These are phyloP conservation scores for Micractinium conductrix DNA, from an alignment of 139 green algal species.

Conservation along the genomic window DNA sequence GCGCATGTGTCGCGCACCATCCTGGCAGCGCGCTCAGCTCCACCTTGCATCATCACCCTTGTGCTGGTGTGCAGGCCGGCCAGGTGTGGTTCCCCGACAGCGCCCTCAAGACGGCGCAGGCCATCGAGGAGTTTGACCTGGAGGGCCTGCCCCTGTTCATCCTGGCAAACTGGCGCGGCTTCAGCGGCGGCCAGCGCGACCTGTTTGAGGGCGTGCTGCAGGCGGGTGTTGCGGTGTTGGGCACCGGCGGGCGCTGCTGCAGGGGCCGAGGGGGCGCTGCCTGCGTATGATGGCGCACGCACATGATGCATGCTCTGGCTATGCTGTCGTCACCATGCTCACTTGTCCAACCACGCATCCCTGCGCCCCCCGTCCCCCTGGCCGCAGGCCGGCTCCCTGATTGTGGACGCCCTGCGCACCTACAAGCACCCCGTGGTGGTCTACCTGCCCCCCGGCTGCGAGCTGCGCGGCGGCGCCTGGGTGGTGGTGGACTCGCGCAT, in stretches of 20 bases:
- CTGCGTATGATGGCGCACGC: too few species aligned
- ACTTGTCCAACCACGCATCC: neutral
- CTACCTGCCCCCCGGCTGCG: slow-evolving; percentile 92
- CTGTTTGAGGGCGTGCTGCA: slow-evolving; percentile 98
- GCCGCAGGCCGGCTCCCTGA: slow-evolving; percentile 87
- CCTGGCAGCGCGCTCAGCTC: too few species aligned
- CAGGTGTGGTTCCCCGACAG: slow-evolving; percentile 99
- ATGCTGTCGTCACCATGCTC: too few species aligned
- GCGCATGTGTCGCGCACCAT: too few species aligned
- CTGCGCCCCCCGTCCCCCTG: neutral
- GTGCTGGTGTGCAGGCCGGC: slow-evolving; percentile 58
- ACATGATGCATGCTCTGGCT: too few species aligned
- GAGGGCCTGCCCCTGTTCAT: slow-evolving; percentile 98
- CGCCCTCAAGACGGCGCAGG: slow-evolving; percentile 96
- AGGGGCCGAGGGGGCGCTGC: too few species aligned
- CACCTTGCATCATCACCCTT: too few species aligned
- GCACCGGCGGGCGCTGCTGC: neutral
- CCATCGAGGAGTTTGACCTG: slow-evolving; percentile 96
- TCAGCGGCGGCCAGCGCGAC: slow-evolving; percentile 96
- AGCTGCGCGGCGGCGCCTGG: slow-evolving; percentile 98
- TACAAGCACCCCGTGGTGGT: slow-evolving; percentile 95
- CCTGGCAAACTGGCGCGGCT: slow-evolving; percentile 99
- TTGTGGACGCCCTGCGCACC: slow-evolving; percentile 93
- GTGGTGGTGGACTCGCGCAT: slow-evolving; percentile 98
- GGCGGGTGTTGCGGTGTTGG: slow-evolving; percentile 31